Evolutionary conservation across 2,329 filamentous ascomycete genomes (phyloP).

Genomic region (Dactylonectria estremocensis): DNA sequence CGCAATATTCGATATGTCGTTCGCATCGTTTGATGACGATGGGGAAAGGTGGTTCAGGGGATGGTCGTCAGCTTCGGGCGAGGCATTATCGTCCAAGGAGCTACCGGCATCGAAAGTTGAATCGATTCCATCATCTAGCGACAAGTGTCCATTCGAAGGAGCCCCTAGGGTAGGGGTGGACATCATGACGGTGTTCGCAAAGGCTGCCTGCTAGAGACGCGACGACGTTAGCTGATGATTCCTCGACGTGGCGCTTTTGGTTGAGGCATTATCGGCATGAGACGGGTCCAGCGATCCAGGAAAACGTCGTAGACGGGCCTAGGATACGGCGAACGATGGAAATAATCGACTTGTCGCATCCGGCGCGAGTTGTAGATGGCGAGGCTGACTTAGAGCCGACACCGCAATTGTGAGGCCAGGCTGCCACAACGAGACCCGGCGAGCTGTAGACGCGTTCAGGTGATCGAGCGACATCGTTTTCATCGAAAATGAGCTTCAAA

Average conservation of each 20-base stretch:
- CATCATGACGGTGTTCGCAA: conserved; percentile 75
- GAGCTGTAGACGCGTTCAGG: conserved; percentile 48
- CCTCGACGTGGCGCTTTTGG: conserved; percentile 31
- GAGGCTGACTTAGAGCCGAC: conserved; percentile 63
- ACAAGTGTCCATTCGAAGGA: conserved; percentile 77
- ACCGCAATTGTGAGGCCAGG: conserved; percentile 60
- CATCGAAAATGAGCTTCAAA: conserved; percentile 53
- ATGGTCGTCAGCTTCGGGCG: conserved; percentile 79
- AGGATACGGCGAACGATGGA: conserved; percentile 46
- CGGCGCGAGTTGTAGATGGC: conserved; percentile 60
- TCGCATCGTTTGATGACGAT: conserved; percentile 59
- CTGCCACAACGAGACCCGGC: conserved; percentile 39
- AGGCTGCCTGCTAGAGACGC: conserved; percentile 65
- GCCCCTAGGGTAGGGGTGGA: conserved; percentile 74
- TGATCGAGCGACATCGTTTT: conserved; percentile 53
- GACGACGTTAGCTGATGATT: conserved; percentile 54
- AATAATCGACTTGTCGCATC: conserved; percentile 62
- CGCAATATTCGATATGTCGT: conserved; percentile 59
- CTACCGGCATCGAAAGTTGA: conserved; percentile 56
- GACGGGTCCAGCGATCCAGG: conserved; percentile 50
- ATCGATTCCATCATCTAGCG: conserved; percentile 65
- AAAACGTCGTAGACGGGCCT: conserved; percentile 38
- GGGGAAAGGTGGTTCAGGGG: conserved; percentile 64
- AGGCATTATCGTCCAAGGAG: conserved; percentile 74
- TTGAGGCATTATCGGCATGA: conserved; percentile 41